A percentile compares a stretch with the other conserved stretches of the same genome.
Conservation (phyloP, 768 basidiomycete species). For the Suillus sp. region DNA sequence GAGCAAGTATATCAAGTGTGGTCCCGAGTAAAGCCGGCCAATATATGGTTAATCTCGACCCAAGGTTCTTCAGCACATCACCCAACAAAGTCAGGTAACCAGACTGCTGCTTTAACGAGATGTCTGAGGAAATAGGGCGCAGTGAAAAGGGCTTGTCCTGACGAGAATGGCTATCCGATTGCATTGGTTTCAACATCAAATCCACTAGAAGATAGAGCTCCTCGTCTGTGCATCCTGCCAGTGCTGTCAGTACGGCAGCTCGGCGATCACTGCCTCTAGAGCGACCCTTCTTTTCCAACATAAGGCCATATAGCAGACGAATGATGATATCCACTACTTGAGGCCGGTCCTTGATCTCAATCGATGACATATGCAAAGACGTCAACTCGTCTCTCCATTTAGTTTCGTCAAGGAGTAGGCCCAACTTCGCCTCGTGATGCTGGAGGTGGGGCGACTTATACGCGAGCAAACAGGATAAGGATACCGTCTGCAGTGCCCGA, state of each 20-base stretch:
- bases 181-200: slow-evolving; percentile 82
- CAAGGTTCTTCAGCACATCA: slow-evolving; percentile 82
- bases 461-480: slow-evolving; percentile 78
- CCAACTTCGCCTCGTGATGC: slow-evolving; percentile 63
- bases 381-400: slow-evolving; percentile 89
- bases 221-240: slow-evolving; percentile 68
- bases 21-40: slow-evolving; percentile 80
- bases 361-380: slow-evolving; percentile 64
- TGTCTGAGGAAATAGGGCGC: slow-evolving; percentile 28
- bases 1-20: slow-evolving; percentile 63
- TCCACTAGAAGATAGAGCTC: slow-evolving; percentile 81
- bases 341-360: slow-evolving; percentile 55
- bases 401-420: slow-evolving; percentile 76
- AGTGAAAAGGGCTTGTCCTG: slow-evolving; percentile 34
- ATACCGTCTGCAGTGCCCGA: slow-evolving; percentile 68
- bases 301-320: slow-evolving; percentile 82
- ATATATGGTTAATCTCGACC: slow-evolving; percentile 61
- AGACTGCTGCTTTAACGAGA: slow-evolving; percentile 66
- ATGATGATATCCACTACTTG: slow-evolving; percentile 72
- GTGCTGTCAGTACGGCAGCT: slow-evolving; percentile 70
- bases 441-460: slow-evolving; percentile 69
- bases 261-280: slow-evolving; percentile 65
- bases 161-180: slow-evolving; percentile 31
- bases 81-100: slow-evolving; percentile 86
- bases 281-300: slow-evolving; percentile 79